Base-by-base conservation (phyloP, 441 rosid species). In the Adansonia gregorii region DNA sequence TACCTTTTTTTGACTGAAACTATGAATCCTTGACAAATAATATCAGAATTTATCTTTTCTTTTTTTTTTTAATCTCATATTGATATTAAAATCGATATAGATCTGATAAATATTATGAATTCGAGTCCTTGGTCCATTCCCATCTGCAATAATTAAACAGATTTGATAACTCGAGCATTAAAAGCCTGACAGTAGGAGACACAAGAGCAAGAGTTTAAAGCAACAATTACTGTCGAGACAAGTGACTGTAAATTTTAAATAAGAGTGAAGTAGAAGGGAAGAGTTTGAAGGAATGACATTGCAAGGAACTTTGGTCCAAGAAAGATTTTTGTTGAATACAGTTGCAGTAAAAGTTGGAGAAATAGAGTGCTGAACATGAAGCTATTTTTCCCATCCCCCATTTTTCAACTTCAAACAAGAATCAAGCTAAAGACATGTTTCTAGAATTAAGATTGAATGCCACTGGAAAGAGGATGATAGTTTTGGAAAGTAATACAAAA, bases 161-260 rank as follows among this genome's bases (percentile, higher is more conserved):
- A 81, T 76, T 89, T 93, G 70, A 93, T 51, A 45, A 82, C 87
- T 35, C 77, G 83, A 68, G 88, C 86, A 68, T 89, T 93, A 79
- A 86, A 70, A 22, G 77, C 73, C 51, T 61, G 80, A 74, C 88
- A 82, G 55, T 6, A 3, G 12, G 60, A 68, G 75, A 85, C 12
- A 11, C 89, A 83, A 69, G 75, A 73, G 79, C 88, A 87, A 58
- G 89, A 81, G 11, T 48, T 72, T 77, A 89, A 60, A 52, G 86
- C 84, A 48, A 45, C 19, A 22, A 91, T 83, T 59, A 91, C 59
- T 75, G 80, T 48, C n/a, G 95, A 88, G 60, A 88, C 87, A 9
- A 78, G 60, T 58, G 85, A 82, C 75, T 89, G 84, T 20, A 70
- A 43, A 43, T 51, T 66, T 78, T 31, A 83, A 73, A 66, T 7